Evolutionary conservation across 2,329 filamentous ascomycete species (phyloP), one percentile per base, ranked within the genome.

Genomic region (Sporothrix euskadiensis): DNA sequence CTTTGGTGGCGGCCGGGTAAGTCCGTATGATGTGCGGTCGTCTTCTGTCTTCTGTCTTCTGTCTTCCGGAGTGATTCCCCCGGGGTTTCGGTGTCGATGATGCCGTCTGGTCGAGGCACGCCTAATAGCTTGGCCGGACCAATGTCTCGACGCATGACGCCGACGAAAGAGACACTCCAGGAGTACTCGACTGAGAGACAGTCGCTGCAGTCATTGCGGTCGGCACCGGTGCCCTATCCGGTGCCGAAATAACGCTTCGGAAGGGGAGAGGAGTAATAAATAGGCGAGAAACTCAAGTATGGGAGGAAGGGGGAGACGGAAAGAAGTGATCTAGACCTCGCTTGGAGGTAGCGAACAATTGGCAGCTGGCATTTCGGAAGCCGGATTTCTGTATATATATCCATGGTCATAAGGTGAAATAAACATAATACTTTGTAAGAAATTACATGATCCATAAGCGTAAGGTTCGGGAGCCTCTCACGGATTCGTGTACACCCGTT

Each of bases 141-240:
- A 7, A 39, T 73, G 3, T 7, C 69, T 19, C 71, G 68, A 6
- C 41, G 75, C 7, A 75, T 74, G 75, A 75, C 75, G 8, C 73
- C 75, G 2, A 73, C 75, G 2, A 65, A 56, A n/a, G 73, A 75
- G 57, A 75, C 73, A 10, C 69, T 74, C 54, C 59, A 30, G 56
- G 63, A 72, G 8, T 72, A 74, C 52, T 63, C 75, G 2, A 72
- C 74, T n/a, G 75, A 75, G 71, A 71, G 75, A 30, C 54, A 41
- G 63, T 70, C 73, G 1, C n/a, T 61, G 52, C 57, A 68, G 14
- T 26, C 73, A 35, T 35, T 52, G 44, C 69, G 47, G 10, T 41
- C 68, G 39, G 22, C 56, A 35, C 54, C 71, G n/a, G 22, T 49
- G 39, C 61, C 61, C 22, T 47, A 69, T 56, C 66, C 52, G 44